Percentiles rank a stretch among this genome's conserved stretches.
These are phyloP conservation scores for Neopestalotiopsis clavispora DNA, from an alignment of 2,329 filamentous ascomycete species.

Conservation along the genomic window DNA sequence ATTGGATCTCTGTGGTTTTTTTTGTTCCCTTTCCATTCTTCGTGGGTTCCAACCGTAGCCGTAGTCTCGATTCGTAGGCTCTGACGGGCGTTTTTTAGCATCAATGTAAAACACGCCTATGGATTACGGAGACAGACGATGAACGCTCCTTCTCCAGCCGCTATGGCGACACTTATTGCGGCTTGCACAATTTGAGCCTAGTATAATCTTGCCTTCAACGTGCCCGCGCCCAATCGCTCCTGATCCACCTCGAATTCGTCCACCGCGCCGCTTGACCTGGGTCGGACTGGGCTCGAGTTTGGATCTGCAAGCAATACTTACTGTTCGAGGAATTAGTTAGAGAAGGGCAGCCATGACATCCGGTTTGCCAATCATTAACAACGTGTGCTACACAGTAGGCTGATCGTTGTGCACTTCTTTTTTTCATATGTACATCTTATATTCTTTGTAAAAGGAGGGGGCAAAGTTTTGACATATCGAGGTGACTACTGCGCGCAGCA, in stretches of 20 bases:
- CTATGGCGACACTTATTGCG: not conserved
- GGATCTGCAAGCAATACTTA: not conserved
- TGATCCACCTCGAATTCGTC: not conserved
- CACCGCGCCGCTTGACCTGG: not conserved
- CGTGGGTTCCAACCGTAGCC: not conserved
- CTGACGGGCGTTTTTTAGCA: constrained; percentile 28
- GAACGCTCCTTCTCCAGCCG: constrained; percentile 14
- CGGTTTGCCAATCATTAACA: not conserved
- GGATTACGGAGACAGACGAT: constrained; percentile 25
- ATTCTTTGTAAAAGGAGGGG: not conserved
- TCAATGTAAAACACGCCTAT: constrained; percentile 43
- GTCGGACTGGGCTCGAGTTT: not conserved
- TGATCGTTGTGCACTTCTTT: not conserved
- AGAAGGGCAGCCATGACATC: not conserved
- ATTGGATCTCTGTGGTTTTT: not conserved
- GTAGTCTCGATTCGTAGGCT: not conserved
- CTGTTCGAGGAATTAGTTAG: not conserved
- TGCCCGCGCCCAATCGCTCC: not conserved
- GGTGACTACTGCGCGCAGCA: not conserved
- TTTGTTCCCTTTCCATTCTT: not conserved
- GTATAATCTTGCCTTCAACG: not conserved
- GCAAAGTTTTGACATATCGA: not conserved
- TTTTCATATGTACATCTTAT: not conserved
- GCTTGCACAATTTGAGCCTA: not conserved
- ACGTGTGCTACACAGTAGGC: not conserved